Percentiles rank a stretch among this genome's conserved stretches.
Evolutionary conservation across 2,329 filamentous ascomycete species (phyloP).

Genomic region (Aspergillus uvarum): DNA sequence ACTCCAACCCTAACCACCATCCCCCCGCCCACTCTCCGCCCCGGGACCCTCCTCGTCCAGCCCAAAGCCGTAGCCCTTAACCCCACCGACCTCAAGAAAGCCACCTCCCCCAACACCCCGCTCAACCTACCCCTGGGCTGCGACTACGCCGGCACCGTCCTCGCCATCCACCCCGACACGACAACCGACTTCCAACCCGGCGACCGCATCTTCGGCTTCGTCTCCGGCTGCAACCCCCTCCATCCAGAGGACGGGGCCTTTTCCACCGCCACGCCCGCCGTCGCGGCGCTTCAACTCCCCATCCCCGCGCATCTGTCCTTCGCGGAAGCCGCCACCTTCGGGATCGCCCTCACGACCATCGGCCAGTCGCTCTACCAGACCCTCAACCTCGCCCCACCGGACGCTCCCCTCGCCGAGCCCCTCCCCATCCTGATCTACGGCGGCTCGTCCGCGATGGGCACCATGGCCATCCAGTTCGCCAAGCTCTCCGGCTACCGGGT

Average conservation of each 20-base stretch:
- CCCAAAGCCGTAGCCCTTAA: conserved; percentile 7
- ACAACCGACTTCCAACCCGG: conserved; percentile 49
- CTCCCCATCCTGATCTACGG: conserved; percentile 40
- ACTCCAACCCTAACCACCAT: not conserved
- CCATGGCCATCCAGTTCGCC: conserved; percentile 41
- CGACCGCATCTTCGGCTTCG: conserved; percentile 53
- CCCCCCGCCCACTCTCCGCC: not conserved
- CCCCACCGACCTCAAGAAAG: conserved; percentile 6
- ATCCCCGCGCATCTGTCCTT: conserved; percentile 51
- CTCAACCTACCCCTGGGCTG: not conserved
- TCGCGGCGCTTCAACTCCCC: conserved; percentile 48
- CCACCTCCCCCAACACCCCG: not conserved
- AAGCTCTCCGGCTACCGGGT: conserved; percentile 35
- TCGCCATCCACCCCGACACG: conserved; percentile 47
- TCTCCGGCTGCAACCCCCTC: conserved; percentile 45
- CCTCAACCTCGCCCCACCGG: conserved; percentile 28
- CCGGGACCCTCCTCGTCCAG: not conserved
- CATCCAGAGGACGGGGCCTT: conserved; percentile 54
- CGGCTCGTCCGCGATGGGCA: conserved; percentile 40
- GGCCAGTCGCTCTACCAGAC: conserved; percentile 47
- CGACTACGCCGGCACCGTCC: conserved; percentile 6
- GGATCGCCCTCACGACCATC: conserved; percentile 53
- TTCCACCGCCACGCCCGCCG: conserved; percentile 54
- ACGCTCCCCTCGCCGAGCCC: conserved; percentile 18
- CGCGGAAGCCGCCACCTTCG: conserved; percentile 54